phyloP scores from a whole-genome alignment of 2,329 filamentous ascomycete species.

The Periconia macrospinosa region DNA sequence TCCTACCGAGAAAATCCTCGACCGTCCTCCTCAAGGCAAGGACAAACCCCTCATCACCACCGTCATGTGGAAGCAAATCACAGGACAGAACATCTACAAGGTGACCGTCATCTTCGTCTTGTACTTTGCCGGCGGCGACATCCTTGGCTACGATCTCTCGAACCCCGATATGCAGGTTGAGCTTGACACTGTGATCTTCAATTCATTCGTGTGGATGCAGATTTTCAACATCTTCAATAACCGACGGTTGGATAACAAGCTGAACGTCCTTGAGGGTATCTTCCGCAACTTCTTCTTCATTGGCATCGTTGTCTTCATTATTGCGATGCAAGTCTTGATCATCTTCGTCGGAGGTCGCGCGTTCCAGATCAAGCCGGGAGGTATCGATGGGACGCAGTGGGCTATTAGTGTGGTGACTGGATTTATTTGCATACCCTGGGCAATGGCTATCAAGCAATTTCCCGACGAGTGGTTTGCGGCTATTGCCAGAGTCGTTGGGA shows the following conservation, averaged over 20 bases:
- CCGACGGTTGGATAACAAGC: constrained; percentile 63
- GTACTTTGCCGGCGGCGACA: constrained; percentile 61
- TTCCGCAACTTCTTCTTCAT: constrained; percentile 62
- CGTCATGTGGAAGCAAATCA: constrained; percentile 68
- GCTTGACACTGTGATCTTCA: constrained; percentile 66
- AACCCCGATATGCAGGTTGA: constrained; percentile 44
- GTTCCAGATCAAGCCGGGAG: constrained; percentile 54
- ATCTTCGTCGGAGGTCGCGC: constrained; percentile 60
- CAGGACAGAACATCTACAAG: constrained; percentile 64
- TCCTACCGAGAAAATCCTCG: constrained; percentile 93
- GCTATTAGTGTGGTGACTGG: constrained; percentile 56
- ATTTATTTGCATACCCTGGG: constrained; percentile 57
- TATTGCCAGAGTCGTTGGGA: constrained; percentile 22
- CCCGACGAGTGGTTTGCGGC: constrained; percentile 48
- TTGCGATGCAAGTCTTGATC: constrained; percentile 60
- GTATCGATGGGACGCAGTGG: constrained; percentile 61
- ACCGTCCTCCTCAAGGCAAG: constrained; percentile 80
- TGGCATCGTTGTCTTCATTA: constrained; percentile 59
- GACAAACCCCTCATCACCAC: constrained; percentile 77
- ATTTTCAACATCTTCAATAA: constrained; percentile 73
- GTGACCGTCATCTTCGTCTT: constrained; percentile 61
- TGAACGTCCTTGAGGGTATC: constrained; percentile 64
- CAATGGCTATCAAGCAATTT: constrained; percentile 54
- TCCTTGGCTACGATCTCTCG: constrained; percentile 57
- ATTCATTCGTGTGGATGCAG: constrained; percentile 73